These are phyloP conservation scores for Blepharisma japonicum DNA, from an alignment of 73 alveolate genomes.

Conservation along the genomic window DNA sequence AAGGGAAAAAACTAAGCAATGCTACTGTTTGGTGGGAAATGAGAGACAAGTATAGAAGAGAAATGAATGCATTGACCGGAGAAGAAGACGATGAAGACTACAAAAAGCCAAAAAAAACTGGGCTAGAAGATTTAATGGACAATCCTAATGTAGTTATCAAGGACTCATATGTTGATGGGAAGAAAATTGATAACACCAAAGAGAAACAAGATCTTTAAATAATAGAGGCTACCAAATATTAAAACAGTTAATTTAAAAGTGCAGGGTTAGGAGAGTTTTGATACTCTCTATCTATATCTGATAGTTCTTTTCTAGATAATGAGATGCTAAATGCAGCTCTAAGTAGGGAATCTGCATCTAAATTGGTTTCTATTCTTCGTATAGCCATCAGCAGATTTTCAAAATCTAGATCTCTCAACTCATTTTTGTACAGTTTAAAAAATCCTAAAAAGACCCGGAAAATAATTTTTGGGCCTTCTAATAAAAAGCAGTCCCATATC, in stretches of 20 bases:
- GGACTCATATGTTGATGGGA: conserved; percentile 19
- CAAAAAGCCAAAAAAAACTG: conserved; percentile 7
- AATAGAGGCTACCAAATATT: background rate
- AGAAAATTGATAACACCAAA: conserved; percentile 18
- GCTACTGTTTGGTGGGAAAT: conserved; percentile 60
- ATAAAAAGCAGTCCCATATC: conserved; percentile 76
- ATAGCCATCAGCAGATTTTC: conserved; percentile 13
- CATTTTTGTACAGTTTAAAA: conserved; percentile 52
- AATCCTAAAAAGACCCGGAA: conserved; percentile 77
- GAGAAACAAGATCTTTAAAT: background rate
- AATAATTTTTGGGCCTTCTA: conserved; percentile 74
- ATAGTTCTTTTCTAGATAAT: background rate
- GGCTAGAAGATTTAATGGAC: conserved; percentile 7
- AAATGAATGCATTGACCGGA: conserved; percentile 35
- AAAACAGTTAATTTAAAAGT: background rate
- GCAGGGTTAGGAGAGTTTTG: too few relatives aligned
- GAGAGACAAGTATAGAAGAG: conserved; percentile 56
- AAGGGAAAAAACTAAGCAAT: conserved; percentile 44
- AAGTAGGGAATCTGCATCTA: background rate
- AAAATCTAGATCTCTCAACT: background rate
- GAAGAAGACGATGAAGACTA: conserved; percentile 49
- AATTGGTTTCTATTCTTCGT: background rate
- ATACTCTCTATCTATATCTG: background rate
- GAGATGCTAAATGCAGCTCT: conserved; percentile 17
- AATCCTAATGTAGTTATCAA: conserved; percentile 30